Percentiles rank a stretch among this genome's conserved stretches.
Conservation (phyloP, 176 grass and related monocot species). For the Musa itinerans region DNA sequence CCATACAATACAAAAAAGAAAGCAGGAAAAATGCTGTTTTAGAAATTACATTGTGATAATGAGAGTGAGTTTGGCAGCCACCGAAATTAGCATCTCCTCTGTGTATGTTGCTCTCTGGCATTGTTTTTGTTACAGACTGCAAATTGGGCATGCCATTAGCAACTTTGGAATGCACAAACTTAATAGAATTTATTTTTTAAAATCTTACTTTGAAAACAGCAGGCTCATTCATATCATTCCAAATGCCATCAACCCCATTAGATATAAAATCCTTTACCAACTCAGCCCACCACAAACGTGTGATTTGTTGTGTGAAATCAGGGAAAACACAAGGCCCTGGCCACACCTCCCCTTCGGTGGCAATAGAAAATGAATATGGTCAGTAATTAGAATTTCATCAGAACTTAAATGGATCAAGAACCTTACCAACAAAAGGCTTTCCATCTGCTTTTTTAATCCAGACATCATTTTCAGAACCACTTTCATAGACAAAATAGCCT, state of each 20-base stretch:
- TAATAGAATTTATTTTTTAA: background rate
- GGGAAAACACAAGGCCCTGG: constrained; percentile 95
- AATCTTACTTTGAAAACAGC: constrained; percentile 64
- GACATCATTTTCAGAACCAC: constrained; percentile 63
- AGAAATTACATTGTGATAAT: constrained; percentile 82
- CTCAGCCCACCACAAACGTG: constrained; percentile 76
- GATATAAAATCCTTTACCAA: constrained; percentile 73
- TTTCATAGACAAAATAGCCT: constrained; percentile 75
- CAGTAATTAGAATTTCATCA: constrained; percentile 4
- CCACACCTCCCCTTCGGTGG: constrained; percentile 71
- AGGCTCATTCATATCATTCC: constrained; percentile 99
- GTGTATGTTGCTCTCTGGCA: constrained; percentile 86
- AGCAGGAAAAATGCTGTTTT: background rate
- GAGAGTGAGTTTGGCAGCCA: constrained; percentile 71
- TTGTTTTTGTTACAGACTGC: constrained; percentile 88
- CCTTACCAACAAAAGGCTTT: constrained; percentile 56
- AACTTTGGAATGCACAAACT: background rate
- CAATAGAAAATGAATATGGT: background rate
- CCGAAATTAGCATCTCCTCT: constrained; percentile 69
- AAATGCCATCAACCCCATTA: constrained; percentile 90
- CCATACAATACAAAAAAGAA: constrained; percentile 4
- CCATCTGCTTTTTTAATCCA: constrained; percentile 67
- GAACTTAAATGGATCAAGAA: constrained; percentile 10
- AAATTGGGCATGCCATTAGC: constrained; percentile 14
- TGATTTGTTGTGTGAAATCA: constrained; percentile 72